Base-by-base conservation (phyloP, 2,329 filamentous ascomycete species). In the Neurospora sp. region DNA sequence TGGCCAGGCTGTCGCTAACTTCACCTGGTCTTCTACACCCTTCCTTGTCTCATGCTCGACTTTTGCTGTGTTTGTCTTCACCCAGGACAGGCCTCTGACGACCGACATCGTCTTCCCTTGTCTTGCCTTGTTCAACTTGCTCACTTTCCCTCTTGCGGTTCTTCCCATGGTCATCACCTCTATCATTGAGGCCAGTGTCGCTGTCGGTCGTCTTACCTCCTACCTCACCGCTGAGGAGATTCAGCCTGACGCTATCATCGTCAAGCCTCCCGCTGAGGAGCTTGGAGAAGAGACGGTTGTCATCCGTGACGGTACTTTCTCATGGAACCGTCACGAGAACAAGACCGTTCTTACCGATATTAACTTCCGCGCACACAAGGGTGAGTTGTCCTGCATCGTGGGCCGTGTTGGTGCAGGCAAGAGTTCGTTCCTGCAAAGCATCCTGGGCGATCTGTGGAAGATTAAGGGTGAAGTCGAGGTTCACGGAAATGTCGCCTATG, bases 1-100 rank as follows among this genome's bases (percentile, higher is more conserved):
- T 28, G 92, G 93, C 2, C 94, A 97, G 79, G 93, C 96, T 2
- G 87, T 97, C 78, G 93, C 96, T 72, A 99, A 97, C 78, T 99
- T 99, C 76, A 97, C 95, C 13, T 99, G 96, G 96, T 96, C 91
- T 68, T 97, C 93, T 0, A 97, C 96, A 1, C 96, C 96, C 2
- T 99, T 99, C 83, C 86, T 99, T 67, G 96, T 99, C 3, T 98
- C 96, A 1, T 99, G 96, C 83, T 93, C 92, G 10, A 99, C 96
- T 0, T 99, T 99, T 78, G 90, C 93, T 10, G 91, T 98, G 38
- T 99, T 97, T 76, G 96, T 98, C 40, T 84, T 97, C 74, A 96
- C 93, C 0, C 89, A 89, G 71, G 86, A 96, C 75, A 84, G 85
- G 70, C 93, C 96, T 3, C 82, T 99, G 76, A 96, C 93, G 1